Conservation (phyloP, 495 filamentous ascomycete genomes). For the Thozetella sp. region DNA sequence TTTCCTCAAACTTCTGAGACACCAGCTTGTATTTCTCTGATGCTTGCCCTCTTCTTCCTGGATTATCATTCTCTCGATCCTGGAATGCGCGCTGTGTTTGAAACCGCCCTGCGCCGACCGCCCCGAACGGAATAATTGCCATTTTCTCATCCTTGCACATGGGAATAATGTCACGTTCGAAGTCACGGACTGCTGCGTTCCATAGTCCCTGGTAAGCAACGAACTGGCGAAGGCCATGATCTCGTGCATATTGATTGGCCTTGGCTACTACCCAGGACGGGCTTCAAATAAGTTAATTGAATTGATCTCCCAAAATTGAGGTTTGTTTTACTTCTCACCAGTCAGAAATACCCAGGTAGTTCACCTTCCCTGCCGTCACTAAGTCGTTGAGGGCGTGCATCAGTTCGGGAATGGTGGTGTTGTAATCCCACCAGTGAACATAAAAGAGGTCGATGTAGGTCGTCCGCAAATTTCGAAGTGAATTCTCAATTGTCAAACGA, state of each 20-base stretch:
- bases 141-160: conserved; percentile 62
- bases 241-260: conserved; percentile 58
- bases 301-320: too few species aligned
- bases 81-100: not conserved
- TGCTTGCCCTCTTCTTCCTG: not conserved
- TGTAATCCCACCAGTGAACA: conserved; percentile 61
- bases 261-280: conserved; percentile 61
- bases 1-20: conserved; percentile 10
- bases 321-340: conserved; percentile 29
- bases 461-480: conserved; percentile 55
- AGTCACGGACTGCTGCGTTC: conserved; percentile 51
- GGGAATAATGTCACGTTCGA: conserved; percentile 61
- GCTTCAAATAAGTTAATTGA: not conserved
- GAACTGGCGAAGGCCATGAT: conserved; percentile 56
- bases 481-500: conserved; percentile 40
- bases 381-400: conserved; percentile 60
- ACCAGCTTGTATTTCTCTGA: not conserved
- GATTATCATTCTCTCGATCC: not conserved
- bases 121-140: conserved; percentile 57
- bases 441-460: conserved; percentile 57
- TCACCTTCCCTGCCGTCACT: conserved; percentile 54
- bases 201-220: conserved; percentile 59
- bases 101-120: conserved; percentile 54
- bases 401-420: conserved; percentile 56
- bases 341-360: conserved; percentile 64